These are phyloP conservation scores for Solanum arcanum DNA, from an alignment of 257 asterid species.

Conservation along the genomic window DNA sequence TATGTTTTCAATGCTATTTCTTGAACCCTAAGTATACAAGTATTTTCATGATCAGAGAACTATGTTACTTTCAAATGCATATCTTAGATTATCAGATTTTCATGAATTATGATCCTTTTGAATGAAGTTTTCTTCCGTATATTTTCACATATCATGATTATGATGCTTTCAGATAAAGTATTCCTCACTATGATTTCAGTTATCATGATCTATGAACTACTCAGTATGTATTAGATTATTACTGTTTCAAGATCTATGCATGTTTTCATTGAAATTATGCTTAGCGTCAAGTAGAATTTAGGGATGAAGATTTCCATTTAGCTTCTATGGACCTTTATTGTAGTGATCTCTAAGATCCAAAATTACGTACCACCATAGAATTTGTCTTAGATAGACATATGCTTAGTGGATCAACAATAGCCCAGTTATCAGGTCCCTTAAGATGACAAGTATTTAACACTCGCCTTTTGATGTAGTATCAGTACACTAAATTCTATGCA, in stretches of 20 bases:
- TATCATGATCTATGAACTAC: background rate
- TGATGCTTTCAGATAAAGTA: background rate
- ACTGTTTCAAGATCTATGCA: background rate
- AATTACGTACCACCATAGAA: background rate
- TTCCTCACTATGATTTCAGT: background rate
- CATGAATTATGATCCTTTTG: background rate
- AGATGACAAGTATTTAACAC: background rate
- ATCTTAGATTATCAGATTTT: background rate
- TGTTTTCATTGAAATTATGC: background rate
- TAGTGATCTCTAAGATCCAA: background rate
- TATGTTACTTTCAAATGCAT: background rate
- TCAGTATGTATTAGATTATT: background rate
- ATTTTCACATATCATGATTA: background rate
- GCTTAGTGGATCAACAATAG: background rate
- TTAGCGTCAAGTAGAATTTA: too few relatives aligned
- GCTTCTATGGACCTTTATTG: background rate
- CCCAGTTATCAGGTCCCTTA: background rate
- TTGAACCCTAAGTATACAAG: background rate
- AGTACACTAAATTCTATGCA: background rate
- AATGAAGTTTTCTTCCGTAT: background rate
- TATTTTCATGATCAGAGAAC: background rate
- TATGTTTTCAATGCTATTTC: background rate
- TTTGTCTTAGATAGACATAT: background rate
- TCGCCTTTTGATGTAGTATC: background rate
- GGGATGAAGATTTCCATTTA: background rate